A percentile compares a stretch with the other conserved stretches of the same genome.
Conservation (phyloP, 2,329 filamentous ascomycete genomes). For the Botrytis sinoallii region DNA sequence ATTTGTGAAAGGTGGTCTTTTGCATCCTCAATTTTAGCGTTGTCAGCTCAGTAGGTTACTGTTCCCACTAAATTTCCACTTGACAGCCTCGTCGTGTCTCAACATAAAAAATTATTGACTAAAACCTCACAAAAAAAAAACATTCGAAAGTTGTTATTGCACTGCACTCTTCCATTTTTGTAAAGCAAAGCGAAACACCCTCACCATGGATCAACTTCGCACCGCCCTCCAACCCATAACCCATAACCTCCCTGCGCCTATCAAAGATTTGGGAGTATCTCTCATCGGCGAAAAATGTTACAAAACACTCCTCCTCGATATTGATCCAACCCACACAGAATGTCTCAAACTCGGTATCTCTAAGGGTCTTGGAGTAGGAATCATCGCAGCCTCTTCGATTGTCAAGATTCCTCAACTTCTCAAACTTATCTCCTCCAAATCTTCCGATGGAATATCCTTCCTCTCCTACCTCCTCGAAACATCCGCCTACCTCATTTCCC, state of each 20-base stretch:
- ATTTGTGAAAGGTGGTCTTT: slow-evolving; percentile 7
- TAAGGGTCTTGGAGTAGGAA: slow-evolving; percentile 89
- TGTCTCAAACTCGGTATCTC: slow-evolving; percentile 89
- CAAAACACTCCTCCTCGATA: slow-evolving; percentile 76
- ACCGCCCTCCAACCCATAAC: slow-evolving; percentile 65
- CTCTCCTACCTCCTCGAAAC: slow-evolving; percentile 93
- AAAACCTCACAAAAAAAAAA: not conserved
- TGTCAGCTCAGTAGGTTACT: not conserved
- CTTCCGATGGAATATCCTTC: slow-evolving; percentile 81
- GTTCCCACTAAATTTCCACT: slow-evolving; percentile 11
- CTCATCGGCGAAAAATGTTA: slow-evolving; percentile 85
- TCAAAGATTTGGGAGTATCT: slow-evolving; percentile 71
- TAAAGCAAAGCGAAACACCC: not conserved
- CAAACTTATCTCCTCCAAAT: slow-evolving; percentile 80
- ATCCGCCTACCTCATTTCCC: slow-evolving; percentile 76
- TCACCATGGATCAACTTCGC: slow-evolving; percentile 58
- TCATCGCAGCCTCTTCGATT: slow-evolving; percentile 83
- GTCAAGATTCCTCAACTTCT: slow-evolving; percentile 97
- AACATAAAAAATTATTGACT: not conserved
- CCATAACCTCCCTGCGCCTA: slow-evolving; percentile 67
- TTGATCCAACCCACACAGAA: slow-evolving; percentile 71
- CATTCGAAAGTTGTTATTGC: not conserved
- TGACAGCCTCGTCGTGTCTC: slow-evolving; percentile 9
- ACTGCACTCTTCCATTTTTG: not conserved
- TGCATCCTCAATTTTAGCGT: not conserved